A percentile compares a stretch with the other conserved stretches of the same genome.
These are phyloP conservation scores for Lasiosphaeris hirsuta DNA, from an alignment of 495 filamentous ascomycete genomes.

Conservation along the genomic window DNA sequence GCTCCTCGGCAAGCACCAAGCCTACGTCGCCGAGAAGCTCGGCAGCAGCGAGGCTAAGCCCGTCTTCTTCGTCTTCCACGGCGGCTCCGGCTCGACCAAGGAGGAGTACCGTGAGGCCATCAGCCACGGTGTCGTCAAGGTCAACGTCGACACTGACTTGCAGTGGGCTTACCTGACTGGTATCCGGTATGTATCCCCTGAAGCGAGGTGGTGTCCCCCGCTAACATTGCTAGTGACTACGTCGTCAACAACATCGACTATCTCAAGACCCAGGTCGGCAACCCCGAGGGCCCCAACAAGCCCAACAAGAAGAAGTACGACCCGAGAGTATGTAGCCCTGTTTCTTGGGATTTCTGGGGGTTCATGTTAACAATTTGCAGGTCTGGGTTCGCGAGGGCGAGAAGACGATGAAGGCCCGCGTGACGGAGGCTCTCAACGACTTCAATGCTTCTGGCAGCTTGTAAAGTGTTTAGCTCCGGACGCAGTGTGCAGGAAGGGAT, in stretches of 20 bases:
- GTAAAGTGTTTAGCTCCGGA: slow-evolving; percentile 46
- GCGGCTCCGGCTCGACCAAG: slow-evolving; percentile 87
- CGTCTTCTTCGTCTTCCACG: slow-evolving; percentile 99
- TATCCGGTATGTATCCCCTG: slow-evolving; percentile 52
- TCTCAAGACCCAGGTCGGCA: slow-evolving; percentile 77
- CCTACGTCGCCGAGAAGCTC: slow-evolving; percentile 74
- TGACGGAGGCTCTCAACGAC: slow-evolving; percentile 77
- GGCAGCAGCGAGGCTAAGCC: slow-evolving; percentile 71
- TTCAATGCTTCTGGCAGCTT: slow-evolving; percentile 87
- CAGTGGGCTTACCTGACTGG: slow-evolving; percentile 85
- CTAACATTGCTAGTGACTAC: slow-evolving; percentile 57
- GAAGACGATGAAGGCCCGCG: slow-evolving; percentile 88
- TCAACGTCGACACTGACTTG: slow-evolving; percentile 85
- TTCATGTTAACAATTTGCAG: slow-evolving; percentile 1
- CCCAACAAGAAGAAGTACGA: slow-evolving; percentile 99
- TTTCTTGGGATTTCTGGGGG: neutral
- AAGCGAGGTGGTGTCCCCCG: too few relatives aligned
- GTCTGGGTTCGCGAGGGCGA: slow-evolving; percentile 93
- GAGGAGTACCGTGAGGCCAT: slow-evolving; percentile 86
- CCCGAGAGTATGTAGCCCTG: slow-evolving; percentile 14
- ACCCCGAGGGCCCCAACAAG: slow-evolving; percentile 93
- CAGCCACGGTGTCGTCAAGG: slow-evolving; percentile 84
- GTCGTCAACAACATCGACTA: slow-evolving; percentile 94
- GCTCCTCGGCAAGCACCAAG: slow-evolving; percentile 91
- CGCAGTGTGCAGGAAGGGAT: neutral